A percentile compares a stretch with the other conserved stretches of the same genome.
Evolutionary conservation across 495 filamentous ascomycete genomes (phyloP).

Genomic region (Podospora appendiculata): DNA sequence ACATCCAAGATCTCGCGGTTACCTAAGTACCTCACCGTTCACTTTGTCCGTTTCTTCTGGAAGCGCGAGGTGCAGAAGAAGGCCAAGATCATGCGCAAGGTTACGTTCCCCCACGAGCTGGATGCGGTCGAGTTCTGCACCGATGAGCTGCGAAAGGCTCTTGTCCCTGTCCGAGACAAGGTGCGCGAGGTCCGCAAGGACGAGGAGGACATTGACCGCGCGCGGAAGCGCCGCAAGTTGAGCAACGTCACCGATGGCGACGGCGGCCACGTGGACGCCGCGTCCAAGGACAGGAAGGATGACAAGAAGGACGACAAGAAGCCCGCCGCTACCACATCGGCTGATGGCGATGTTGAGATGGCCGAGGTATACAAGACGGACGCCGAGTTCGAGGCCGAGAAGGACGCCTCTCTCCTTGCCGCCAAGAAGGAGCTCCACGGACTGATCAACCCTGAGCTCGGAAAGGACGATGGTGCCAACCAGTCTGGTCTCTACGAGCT

Average conservation of each 20-base stretch:
- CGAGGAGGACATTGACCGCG: slow-evolving; percentile 79
- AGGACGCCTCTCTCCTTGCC: slow-evolving; percentile 57
- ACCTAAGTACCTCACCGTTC: slow-evolving; percentile 91
- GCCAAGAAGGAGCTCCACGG: slow-evolving; percentile 79
- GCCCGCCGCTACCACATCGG: slow-evolving; percentile 17
- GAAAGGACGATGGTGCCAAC: slow-evolving; percentile 74
- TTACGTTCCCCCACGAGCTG: slow-evolving; percentile 87
- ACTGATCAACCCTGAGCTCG: slow-evolving; percentile 62
- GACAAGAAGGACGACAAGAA: slow-evolving; percentile 37
- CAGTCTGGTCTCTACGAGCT: slow-evolving; percentile 92
- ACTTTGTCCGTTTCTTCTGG: slow-evolving; percentile 99
- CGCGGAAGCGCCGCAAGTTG: slow-evolving; percentile 78
- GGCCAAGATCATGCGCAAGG: slow-evolving; percentile 98
- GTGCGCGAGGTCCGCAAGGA: slow-evolving; percentile 93
- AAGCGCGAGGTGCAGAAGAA: slow-evolving; percentile 91
- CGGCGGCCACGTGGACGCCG: slow-evolving; percentile 4
- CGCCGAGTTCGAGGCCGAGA: slow-evolving; percentile 82
- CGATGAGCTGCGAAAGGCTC: slow-evolving; percentile 71
- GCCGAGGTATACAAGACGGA: slow-evolving; percentile 80
- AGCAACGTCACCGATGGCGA: slow-evolving; percentile 34
- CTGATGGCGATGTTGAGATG: slow-evolving; percentile 63
- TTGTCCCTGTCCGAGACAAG: slow-evolving; percentile 89
- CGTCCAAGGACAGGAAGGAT: slow-evolving; percentile 16
- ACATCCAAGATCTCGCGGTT: slow-evolving; percentile 78
- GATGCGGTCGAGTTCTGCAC: slow-evolving; percentile 94